Conservation (phyloP, 805 yeast genomes). For the Monosporozyma aerobia region DNA sequence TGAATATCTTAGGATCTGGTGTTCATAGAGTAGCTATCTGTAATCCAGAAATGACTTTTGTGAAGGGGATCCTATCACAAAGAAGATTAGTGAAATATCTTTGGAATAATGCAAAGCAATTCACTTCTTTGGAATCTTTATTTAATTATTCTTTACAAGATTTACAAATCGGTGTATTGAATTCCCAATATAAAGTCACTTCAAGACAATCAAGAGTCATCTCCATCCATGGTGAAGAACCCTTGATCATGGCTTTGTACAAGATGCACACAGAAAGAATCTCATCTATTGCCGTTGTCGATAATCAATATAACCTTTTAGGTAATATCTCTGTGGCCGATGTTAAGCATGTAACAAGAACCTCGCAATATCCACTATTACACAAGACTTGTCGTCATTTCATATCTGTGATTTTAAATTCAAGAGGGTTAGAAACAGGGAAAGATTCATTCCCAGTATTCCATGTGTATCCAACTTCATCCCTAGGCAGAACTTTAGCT, state of each 20-base stretch:
- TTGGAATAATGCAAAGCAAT: conserved; percentile 89
- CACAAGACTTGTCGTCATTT: conserved; percentile 81
- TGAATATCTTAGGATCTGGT: conserved; percentile 86
- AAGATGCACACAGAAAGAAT: conserved; percentile 80
- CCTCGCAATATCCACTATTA: conserved; percentile 76
- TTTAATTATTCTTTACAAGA: conserved; percentile 61
- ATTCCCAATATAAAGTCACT: conserved; percentile 29
- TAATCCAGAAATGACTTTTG: conserved; percentile 40
- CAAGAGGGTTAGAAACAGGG: conserved; percentile 75
- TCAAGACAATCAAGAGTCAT: conserved; percentile 48
- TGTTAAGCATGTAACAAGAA: conserved; percentile 76
- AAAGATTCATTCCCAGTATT: conserved; percentile 95
- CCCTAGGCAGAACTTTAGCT: conserved; percentile 83
- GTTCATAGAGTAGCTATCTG: conserved; percentile 88
- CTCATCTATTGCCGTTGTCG: conserved; percentile 88
- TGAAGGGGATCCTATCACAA: conserved; percentile 84
- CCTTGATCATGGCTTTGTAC: conserved; percentile 74
- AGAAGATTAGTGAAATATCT: conserved; percentile 74
- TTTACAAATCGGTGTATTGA: conserved; percentile 61
- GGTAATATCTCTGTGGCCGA: conserved; percentile 95
- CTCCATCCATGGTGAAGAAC: conserved; percentile 78
- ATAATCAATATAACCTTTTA: conserved; percentile 58
- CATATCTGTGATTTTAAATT: conserved; percentile 73
- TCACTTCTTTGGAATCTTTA: conserved; percentile 69
- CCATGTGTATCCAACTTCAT: conserved; percentile 73